phyloP scores from a whole-genome alignment of 352 stramenopile species.

The Phytophthora fragariaefolia region DNA sequence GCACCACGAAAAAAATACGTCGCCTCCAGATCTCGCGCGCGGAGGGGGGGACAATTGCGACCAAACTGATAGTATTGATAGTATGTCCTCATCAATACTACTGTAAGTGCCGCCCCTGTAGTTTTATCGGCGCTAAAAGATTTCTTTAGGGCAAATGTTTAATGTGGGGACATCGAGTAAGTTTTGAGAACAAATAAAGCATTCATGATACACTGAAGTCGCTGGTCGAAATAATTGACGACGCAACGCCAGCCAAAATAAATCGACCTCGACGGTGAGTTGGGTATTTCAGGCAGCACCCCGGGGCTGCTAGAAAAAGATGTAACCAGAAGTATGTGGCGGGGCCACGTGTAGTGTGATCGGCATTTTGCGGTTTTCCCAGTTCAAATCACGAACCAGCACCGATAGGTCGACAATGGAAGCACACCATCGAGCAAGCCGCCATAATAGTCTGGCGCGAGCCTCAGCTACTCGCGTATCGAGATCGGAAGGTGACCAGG shows the following conservation, averaged over 20 bases:
- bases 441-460: constrained; percentile 9
- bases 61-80: too few relatives aligned
- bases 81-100: too few relatives aligned
- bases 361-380: not conserved
- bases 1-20: too few relatives aligned
- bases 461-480: not conserved
- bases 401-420: constrained; percentile 3
- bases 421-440: constrained; percentile 12
- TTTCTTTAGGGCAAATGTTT: too few relatives aligned
- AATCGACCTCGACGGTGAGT: not conserved
- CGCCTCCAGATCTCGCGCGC: too few relatives aligned
- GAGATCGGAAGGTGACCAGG: constrained; percentile 7
- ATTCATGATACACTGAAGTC: not conserved
- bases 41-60: too few relatives aligned
- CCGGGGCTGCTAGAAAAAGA: too few relatives aligned
- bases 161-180: constrained; percentile 1
- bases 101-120: too few relatives aligned
- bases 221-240: too few relatives aligned
- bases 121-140: too few relatives aligned
- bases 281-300: constrained; percentile 1
- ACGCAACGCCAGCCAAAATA: not conserved
- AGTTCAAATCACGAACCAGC: not conserved
- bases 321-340: too few relatives aligned
- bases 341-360: too few relatives aligned
- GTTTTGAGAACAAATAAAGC: not conserved